Base-by-base conservation (phyloP, 257 asterid genomes). In the Fraxinus excelsior region DNA sequence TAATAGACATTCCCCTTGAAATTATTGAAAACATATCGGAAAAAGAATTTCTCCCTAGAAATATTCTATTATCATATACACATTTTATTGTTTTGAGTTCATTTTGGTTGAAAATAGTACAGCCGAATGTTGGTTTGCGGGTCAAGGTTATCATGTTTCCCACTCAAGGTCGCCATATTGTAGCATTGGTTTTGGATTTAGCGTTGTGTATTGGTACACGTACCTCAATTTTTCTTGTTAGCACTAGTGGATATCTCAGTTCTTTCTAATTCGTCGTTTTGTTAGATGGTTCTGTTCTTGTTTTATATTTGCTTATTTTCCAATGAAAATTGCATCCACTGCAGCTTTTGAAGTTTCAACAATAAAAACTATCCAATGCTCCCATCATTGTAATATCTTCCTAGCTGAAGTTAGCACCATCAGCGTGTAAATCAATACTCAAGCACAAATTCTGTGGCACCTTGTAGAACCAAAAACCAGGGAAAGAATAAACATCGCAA, bases 401-500 rank as follows among this genome's bases (percentile, higher is more conserved):
- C 46, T 32, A n/a, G 64, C 71, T 78, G 76, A 62, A 78, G 66
- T 28, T 25, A 23, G 32, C 34, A 72, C 74, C 35, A 65, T 58
- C 13, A 7, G 21, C 79, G 68, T 68, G 75, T 73, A 73, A 49
- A 66, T 73, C 32, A 34, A 73, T 44, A 65, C 14, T 72, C 70
- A 74, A 72, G 26, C 62, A 32, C 31, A 53, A 73, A 51, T 51
- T 73, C 23, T 25, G 6, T 49, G 37, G 62, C 71, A 73, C 28
- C 38, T 32, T 16, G 4, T 42, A 73, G 29, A 25, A 18, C 25
- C 60, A 32, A 66, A 74, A 38, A 68, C 12, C 31, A 56, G 42
- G 65, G 10, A 49, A 42, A 71, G 32, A 66, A 12, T 75, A 67
- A 75, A 67, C 46, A n/a, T 14, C n/a, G 23, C 40, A 26, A 46